phyloP scores from a whole-genome alignment of 2,329 filamentous ascomycete genomes.

The Gnomoniopsis sp. region DNA sequence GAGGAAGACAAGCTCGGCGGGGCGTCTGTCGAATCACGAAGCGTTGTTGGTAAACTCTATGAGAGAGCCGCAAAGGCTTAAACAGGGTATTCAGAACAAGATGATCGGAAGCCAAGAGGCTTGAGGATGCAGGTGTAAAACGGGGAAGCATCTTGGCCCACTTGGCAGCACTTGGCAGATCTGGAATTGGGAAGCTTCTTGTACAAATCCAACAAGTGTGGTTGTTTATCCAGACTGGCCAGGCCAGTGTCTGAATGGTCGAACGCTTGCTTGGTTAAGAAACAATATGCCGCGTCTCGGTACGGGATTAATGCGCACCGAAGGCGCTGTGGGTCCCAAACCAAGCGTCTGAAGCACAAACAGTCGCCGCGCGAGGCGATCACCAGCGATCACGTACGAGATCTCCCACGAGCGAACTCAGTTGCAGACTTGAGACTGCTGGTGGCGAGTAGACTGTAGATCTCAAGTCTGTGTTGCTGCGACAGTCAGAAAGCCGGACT shows the following conservation, averaged over 20 bases:
- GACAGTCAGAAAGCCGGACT: no score
- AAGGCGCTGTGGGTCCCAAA: background rate
- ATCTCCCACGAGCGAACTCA: background rate
- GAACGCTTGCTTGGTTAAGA: background rate
- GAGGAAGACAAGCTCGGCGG: background rate
- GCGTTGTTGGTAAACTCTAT: background rate
- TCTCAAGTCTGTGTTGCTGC: no score
- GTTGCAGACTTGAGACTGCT: background rate
- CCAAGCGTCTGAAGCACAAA: background rate
- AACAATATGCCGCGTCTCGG: no score
- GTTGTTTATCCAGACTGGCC: background rate
- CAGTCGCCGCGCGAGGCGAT: background rate
- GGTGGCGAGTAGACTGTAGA: no score
- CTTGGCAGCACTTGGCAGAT: constrained; percentile 10
- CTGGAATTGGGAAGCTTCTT: constrained; percentile 8
- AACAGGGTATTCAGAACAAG: background rate
- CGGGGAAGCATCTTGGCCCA: constrained; percentile 1
- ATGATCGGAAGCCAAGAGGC: background rate
- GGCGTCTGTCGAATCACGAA: no score
- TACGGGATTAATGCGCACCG: background rate
- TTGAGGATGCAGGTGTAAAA: constrained; percentile 1
- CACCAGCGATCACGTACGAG: background rate
- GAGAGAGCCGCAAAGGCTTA: background rate
- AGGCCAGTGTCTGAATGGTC: background rate
- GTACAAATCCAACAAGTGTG: background rate